A percentile compares a stretch with the other conserved stretches of the same genome.
These are phyloP conservation scores for Brassica rapa DNA, from an alignment of 345 rosid genomes.

Conservation along the genomic window DNA sequence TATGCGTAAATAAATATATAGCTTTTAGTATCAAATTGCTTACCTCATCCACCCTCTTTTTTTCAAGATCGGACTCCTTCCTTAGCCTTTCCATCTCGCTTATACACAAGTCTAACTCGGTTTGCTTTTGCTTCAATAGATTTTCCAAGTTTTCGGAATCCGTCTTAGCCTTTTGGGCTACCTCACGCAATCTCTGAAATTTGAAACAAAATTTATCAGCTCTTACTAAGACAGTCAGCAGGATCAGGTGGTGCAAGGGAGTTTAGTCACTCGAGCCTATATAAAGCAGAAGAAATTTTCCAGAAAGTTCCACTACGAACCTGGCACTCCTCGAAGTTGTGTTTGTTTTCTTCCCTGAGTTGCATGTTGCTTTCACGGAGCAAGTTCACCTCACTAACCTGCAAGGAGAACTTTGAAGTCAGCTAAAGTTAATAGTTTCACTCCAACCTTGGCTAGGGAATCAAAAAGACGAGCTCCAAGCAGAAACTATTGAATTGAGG, in stretches of 20 bases:
- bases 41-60: slow-evolving; percentile 79
- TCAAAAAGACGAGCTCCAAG: slow-evolving; percentile 7
- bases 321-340: slow-evolving; percentile 95
- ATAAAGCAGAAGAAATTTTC: slow-evolving; percentile 5
- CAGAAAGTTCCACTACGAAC: slow-evolving; percentile 41
- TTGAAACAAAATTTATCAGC: slow-evolving; percentile 18
- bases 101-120: slow-evolving; percentile 66
- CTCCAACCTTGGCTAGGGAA: slow-evolving; percentile 3
- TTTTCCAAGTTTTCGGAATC: slow-evolving; percentile 55
- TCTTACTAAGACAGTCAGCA: slow-evolving; percentile 6
- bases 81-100: slow-evolving; percentile 68
- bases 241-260: slow-evolving; percentile 7
- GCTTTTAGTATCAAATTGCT: slow-evolving; percentile 14
- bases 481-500: not conserved
- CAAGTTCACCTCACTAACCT: slow-evolving; percentile 87
- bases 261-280: not conserved
- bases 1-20: slow-evolving; percentile 3
- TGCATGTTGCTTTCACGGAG: slow-evolving; percentile 97
- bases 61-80: slow-evolving; percentile 60
- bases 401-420: slow-evolving; percentile 30
- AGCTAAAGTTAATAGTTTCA: slow-evolving; percentile 15
- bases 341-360: slow-evolving; percentile 94
- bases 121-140: slow-evolving; percentile 58
- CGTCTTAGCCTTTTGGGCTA: slow-evolving; percentile 57
- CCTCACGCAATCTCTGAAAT: slow-evolving; percentile 76